A percentile compares a stretch with the other conserved stretches of the same genome.
Evolutionary conservation across 1,284 basidiomycete genomes (phyloP).

Genomic region (Leccinum variabile): DNA sequence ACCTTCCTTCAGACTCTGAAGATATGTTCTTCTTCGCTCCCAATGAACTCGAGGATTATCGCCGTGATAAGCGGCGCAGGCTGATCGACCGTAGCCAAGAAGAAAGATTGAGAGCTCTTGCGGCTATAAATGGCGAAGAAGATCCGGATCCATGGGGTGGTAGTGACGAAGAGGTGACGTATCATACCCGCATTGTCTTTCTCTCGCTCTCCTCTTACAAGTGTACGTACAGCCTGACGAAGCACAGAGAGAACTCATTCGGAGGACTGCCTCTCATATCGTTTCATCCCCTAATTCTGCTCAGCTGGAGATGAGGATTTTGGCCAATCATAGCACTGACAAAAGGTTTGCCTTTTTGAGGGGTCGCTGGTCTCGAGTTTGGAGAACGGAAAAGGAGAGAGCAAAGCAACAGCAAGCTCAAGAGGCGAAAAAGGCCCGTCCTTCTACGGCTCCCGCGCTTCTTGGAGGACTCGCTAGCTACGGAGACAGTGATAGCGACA

Average conservation of each 20-base stretch:
- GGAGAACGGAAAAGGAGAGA: slow-evolving; percentile 53
- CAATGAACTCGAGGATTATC: slow-evolving; percentile 65
- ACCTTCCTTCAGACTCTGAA: slow-evolving; percentile 79
- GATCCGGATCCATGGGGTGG: slow-evolving; percentile 60
- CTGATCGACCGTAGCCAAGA: slow-evolving; percentile 61
- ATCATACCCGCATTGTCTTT: background rate
- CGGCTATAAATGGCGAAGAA: slow-evolving; percentile 42
- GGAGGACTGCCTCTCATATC: slow-evolving; percentile 70
- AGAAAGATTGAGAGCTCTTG: slow-evolving; percentile 61
- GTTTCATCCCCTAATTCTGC: slow-evolving; percentile 69
- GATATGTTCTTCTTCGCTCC: slow-evolving; percentile 77
- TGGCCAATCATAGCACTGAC: slow-evolving; percentile 78
- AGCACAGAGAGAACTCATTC: slow-evolving; percentile 65
- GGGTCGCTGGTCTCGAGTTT: slow-evolving; percentile 67
- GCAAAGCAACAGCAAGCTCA: slow-evolving; percentile 31
- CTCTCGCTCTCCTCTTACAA: slow-evolving; percentile 14
- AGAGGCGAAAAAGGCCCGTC: slow-evolving; percentile 14
- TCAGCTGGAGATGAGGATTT: slow-evolving; percentile 82
- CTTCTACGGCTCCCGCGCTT: slow-evolving; percentile 22
- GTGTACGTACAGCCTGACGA: slow-evolving; percentile 58
- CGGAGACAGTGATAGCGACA: slow-evolving; percentile 52
- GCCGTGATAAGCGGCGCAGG: slow-evolving; percentile 61
- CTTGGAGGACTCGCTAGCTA: slow-evolving; percentile 59
- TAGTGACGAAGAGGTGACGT: slow-evolving; percentile 69
- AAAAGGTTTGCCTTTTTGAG: slow-evolving; percentile 74